These are phyloP conservation scores for Rhodamnia rubescens DNA, from an alignment of 345 rosid species.

Conservation along the genomic window DNA sequence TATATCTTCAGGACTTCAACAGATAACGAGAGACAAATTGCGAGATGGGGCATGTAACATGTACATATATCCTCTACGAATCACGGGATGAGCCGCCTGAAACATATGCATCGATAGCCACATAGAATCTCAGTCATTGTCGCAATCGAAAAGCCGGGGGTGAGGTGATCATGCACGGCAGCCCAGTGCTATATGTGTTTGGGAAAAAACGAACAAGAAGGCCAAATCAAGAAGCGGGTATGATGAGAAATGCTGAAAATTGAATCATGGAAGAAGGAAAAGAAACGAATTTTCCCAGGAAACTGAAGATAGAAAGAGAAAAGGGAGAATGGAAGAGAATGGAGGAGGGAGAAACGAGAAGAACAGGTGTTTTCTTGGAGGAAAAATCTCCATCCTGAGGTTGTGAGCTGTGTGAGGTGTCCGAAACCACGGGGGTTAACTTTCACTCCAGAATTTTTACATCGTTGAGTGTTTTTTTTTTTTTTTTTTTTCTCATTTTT, in stretches of 20 bases:
- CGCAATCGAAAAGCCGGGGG: neutral
- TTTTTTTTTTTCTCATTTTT: neutral
- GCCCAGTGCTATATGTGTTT: neutral
- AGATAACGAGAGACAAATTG: neutral
- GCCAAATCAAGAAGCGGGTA: neutral
- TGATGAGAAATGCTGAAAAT: neutral
- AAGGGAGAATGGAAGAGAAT: neutral
- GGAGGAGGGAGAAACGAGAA: neutral
- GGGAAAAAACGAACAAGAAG: neutral
- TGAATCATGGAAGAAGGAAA: neutral
- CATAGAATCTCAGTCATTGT: neutral
- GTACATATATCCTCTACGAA: neutral
- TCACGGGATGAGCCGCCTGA: neutral
- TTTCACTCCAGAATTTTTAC: neutral
- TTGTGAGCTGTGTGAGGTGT: neutral
- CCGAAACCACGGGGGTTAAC: neutral
- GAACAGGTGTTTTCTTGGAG: neutral
- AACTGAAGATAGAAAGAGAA: neutral
- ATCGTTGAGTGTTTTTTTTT: neutral
- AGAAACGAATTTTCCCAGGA: neutral
- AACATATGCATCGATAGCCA: neutral
- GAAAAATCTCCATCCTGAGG: constrained; percentile 1
- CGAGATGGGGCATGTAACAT: neutral
- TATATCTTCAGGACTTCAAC: neutral
- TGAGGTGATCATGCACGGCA: neutral